phyloP scores from a whole-genome alignment of 2,329 filamentous ascomycete genomes.

The Lachnellula occidentalis region DNA sequence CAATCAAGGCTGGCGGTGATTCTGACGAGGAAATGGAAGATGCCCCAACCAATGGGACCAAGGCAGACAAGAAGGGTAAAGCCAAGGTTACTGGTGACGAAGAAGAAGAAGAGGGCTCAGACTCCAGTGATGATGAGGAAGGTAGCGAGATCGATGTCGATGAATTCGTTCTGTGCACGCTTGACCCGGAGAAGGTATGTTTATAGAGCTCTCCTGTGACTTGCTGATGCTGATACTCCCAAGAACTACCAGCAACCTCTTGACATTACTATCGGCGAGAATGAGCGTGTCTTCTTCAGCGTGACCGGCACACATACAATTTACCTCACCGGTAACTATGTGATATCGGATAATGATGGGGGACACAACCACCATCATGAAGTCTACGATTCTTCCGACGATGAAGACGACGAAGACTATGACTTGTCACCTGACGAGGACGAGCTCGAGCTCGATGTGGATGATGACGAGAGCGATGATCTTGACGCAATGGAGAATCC shows the following conservation, averaged over 20 bases:
- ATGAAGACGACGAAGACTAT: constrained; percentile 67
- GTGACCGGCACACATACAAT: constrained; percentile 85
- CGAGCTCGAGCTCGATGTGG: constrained; percentile 55
- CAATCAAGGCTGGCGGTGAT: constrained; percentile 50
- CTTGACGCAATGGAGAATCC: constrained; percentile 74
- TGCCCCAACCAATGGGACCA: constrained; percentile 56
- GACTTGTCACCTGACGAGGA: constrained; percentile 76
- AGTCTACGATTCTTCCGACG: constrained; percentile 55
- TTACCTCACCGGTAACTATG: constrained; percentile 93
- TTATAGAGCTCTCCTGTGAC: neutral
- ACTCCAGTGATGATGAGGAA: constrained; percentile 51
- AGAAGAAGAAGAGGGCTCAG: constrained; percentile 44
- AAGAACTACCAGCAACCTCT: constrained; percentile 94
- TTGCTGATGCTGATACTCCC: constrained; percentile 26
- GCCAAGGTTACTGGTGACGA: constrained; percentile 55
- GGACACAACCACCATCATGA: constrained; percentile 51
- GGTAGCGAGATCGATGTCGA: constrained; percentile 65
- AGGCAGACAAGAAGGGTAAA: constrained; percentile 65
- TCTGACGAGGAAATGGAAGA: constrained; percentile 71
- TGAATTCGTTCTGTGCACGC: constrained; percentile 91
- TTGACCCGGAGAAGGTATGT: constrained; percentile 84
- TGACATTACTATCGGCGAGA: constrained; percentile 84
- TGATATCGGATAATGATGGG: constrained; percentile 61
- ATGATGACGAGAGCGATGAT: constrained; percentile 65
- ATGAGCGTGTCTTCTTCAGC: constrained; percentile 88